phyloP scores from a whole-genome alignment of 208 protist species.

The Angomonas ambiguus region DNA sequence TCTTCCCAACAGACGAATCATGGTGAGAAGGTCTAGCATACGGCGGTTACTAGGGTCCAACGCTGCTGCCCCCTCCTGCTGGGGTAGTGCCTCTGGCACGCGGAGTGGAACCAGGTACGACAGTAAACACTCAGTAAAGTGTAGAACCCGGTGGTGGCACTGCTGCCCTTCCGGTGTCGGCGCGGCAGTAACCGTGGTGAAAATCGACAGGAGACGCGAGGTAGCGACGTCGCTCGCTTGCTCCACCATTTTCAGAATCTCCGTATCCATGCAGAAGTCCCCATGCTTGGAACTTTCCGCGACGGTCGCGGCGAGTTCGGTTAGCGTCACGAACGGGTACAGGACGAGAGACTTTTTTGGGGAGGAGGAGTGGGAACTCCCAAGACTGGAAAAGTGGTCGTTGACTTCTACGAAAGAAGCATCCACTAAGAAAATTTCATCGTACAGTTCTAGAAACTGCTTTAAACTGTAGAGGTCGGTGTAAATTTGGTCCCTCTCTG shows the following conservation, averaged over 20 bases:
- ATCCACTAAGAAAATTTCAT: constrained; percentile 68
- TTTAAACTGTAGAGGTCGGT: constrained; percentile 40
- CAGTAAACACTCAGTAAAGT: constrained; percentile 80
- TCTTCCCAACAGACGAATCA: constrained; percentile 47
- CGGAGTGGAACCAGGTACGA: constrained; percentile 12
- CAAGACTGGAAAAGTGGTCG: constrained; percentile 58
- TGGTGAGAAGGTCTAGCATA: constrained; percentile 59
- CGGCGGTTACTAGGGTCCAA: constrained; percentile 68
- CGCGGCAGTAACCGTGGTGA: not conserved
- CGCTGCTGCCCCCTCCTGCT: not conserved
- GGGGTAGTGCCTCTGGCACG: constrained; percentile 10
- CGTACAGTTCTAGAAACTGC: constrained; percentile 26
- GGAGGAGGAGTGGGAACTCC: constrained; percentile 4
- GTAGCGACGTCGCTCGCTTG: constrained; percentile 59
- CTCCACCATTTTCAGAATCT: constrained; percentile 41
- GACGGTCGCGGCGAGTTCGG: constrained; percentile 58
- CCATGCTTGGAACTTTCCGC: constrained; percentile 10
- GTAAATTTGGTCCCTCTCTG: constrained; percentile 41
- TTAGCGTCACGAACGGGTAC: constrained; percentile 50
- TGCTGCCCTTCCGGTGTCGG: not conserved
- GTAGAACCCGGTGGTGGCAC: constrained; percentile 36
- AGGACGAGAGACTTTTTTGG: constrained; percentile 35
- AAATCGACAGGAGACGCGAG: constrained; percentile 47
- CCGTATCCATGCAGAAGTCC: constrained; percentile 48
- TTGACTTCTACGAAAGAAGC: constrained; percentile 81